phyloP scores from a whole-genome alignment of 805 yeast genomes.

The Wickerhamiella brachini region DNA sequence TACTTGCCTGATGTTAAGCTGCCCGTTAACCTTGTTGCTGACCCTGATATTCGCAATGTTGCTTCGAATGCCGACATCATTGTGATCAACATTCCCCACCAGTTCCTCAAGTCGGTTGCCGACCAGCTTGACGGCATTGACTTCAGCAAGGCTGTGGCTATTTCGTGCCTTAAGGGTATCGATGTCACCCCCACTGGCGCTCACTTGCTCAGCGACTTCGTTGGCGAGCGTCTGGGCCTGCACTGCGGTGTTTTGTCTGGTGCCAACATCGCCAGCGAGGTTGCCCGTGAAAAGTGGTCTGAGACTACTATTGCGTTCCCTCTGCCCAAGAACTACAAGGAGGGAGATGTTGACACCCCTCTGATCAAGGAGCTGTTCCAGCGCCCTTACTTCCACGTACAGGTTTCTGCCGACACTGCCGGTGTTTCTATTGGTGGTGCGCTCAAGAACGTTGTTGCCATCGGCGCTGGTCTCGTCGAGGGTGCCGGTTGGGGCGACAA shows the following conservation, averaged over 20 bases:
- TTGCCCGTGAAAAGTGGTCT: slow-evolving; percentile 89
- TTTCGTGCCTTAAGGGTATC: slow-evolving; percentile 91
- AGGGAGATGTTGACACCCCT: slow-evolving; percentile 60
- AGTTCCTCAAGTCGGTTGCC: slow-evolving; percentile 70
- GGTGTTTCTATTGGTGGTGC: slow-evolving; percentile 98
- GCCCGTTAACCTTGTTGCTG: slow-evolving; percentile 79
- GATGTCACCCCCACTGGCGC: slow-evolving; percentile 80
- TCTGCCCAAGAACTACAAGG: slow-evolving; percentile 50
- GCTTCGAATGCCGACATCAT: slow-evolving; percentile 73
- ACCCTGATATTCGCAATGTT: slow-evolving; percentile 66
- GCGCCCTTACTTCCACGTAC: slow-evolving; percentile 95
- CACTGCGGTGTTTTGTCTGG: slow-evolving; percentile 95
- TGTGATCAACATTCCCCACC: slow-evolving; percentile 94
- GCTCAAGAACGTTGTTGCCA: slow-evolving; percentile 86
- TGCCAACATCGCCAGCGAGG: slow-evolving; percentile 95
- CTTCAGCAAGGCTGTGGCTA: slow-evolving; percentile 60
- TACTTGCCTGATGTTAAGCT: slow-evolving; percentile 81
- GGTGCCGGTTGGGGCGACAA: slow-evolving; percentile 99
- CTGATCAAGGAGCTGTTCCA: slow-evolving; percentile 79
- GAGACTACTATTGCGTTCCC: slow-evolving; percentile 94
- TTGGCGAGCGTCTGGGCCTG: slow-evolving; percentile 68
- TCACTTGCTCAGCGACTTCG: slow-evolving; percentile 63
- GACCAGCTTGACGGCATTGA: slow-evolving; percentile 66
- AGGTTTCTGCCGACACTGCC: slow-evolving; percentile 82
- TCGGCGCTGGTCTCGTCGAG: slow-evolving; percentile 94